Evolutionary conservation across 495 filamentous ascomycete genomes (phyloP).

Genomic region (Hypoxylon subgilvum): DNA sequence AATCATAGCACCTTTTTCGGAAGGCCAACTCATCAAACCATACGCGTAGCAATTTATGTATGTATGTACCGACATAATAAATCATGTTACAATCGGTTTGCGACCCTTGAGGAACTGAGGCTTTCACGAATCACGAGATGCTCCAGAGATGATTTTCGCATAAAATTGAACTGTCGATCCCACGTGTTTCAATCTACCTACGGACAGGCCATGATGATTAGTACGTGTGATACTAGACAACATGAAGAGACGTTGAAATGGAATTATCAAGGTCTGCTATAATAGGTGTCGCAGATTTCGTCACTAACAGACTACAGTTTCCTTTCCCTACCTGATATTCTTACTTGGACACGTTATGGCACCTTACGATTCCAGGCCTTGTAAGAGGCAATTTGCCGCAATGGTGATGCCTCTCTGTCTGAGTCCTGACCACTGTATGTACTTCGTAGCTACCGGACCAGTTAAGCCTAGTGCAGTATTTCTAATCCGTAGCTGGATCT

Average conservation of each 20-base stretch:
- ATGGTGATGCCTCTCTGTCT: too few species aligned
- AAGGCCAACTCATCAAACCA: background rate
- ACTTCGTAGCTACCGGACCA: background rate
- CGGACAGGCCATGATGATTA: too few species aligned
- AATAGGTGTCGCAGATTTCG: too few species aligned
- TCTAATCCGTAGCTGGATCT: conserved; percentile 24
- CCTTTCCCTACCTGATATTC: too few species aligned
- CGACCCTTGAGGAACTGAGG: background rate
- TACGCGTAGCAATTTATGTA: background rate
- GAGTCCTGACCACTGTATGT: too few species aligned
- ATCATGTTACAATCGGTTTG: background rate
- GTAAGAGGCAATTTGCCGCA: background rate
- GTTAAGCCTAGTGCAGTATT: conserved; percentile 8
- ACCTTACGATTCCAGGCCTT: background rate
- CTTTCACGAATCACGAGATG: conserved; percentile 14
- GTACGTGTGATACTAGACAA: too few species aligned
- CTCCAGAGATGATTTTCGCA: conserved; percentile 25
- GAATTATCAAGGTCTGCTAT: background rate
- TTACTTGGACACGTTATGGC: background rate
- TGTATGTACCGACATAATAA: background rate
- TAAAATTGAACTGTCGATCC: conserved; percentile 32
- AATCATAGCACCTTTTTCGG: background rate
- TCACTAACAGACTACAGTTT: too few species aligned
- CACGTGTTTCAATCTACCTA: conserved; percentile 40
- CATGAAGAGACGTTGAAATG: too few species aligned